These are phyloP conservation scores for Cairneyella variabilis DNA, from an alignment of 495 filamentous ascomycete species.

Conservation along the genomic window DNA sequence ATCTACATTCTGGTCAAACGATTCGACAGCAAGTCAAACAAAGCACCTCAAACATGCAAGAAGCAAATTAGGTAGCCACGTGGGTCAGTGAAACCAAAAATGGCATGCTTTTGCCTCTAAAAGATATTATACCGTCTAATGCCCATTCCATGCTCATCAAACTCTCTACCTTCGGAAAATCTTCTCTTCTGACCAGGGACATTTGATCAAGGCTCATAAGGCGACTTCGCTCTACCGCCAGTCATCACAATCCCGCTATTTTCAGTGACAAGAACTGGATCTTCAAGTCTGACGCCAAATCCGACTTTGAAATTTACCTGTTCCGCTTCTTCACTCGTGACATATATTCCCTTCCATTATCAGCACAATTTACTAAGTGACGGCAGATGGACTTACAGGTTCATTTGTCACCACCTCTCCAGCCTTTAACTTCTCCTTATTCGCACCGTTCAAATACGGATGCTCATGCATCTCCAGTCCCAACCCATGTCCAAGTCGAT, in stretches of 20 bases:
- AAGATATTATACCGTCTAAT: too few relatives aligned
- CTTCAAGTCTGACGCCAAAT: conserved; percentile 28
- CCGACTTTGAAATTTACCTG: conserved; percentile 18
- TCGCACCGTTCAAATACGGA: conserved; percentile 31
- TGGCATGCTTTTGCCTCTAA: too few relatives aligned
- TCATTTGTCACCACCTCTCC: conserved; percentile 29
- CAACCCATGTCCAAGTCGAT: conserved; percentile 28
- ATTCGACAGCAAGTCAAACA: too few relatives aligned
- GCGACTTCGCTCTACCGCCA: conserved; percentile 21
- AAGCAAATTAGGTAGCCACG: too few relatives aligned
- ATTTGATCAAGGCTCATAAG: conserved; percentile 14
- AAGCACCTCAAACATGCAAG: too few relatives aligned
- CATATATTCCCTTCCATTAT: conserved; percentile 26
- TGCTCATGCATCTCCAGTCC: conserved; percentile 30
- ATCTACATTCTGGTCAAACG: too few relatives aligned
- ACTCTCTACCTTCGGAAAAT: too few relatives aligned
- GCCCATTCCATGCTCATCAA: too few relatives aligned
- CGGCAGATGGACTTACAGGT: conserved; percentile 17
- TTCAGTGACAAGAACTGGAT: conserved; percentile 25
- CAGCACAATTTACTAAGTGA: not conserved
- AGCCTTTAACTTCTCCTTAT: conserved; percentile 22
- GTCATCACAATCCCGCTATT: conserved; percentile 26
- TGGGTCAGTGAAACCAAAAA: too few relatives aligned
- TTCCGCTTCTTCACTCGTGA: conserved; percentile 25
- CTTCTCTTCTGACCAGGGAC: too few relatives aligned